phyloP scores from a whole-genome alignment of 1,139 yeast species.

The Saccharomyces hybrid region DNA sequence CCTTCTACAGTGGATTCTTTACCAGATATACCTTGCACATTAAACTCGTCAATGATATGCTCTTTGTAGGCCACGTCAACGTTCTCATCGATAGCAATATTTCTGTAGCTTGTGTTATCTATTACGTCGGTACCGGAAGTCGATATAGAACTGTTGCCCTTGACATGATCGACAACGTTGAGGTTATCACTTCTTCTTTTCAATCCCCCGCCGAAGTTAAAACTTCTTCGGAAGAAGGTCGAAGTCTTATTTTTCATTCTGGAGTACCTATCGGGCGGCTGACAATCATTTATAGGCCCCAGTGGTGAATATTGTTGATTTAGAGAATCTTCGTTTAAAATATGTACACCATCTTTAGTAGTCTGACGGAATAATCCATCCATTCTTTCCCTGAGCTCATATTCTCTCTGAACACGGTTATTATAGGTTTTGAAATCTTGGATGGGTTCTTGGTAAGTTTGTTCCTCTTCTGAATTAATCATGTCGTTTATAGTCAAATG shows the following conservation, averaged over 20 bases:
- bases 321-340: conserved; percentile 15
- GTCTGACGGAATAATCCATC: conserved; percentile 16
- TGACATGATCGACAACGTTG: conserved; percentile 1
- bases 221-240: not conserved
- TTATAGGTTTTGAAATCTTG: conserved; percentile 21
- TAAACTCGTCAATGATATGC: conserved; percentile 5
- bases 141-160: not conserved
- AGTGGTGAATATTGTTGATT: conserved; percentile 12
- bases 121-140: conserved; percentile 13
- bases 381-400: conserved; percentile 20
- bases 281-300: not conserved
- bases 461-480: conserved; percentile 3
- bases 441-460: not conserved
- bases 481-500: conserved; percentile 5
- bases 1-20: conserved; percentile 4
- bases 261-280: not conserved
- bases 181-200: not conserved
- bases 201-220: not conserved
- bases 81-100: conserved; percentile 19
- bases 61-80: conserved; percentile 3
- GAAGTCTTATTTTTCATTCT: not conserved
- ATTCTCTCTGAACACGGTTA: conserved; percentile 19
- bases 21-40: not conserved
- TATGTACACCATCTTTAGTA: conserved; percentile 14
- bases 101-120: conserved; percentile 19